Conservation (phyloP, 768 basidiomycete species). For the Boletus bicolor region DNA sequence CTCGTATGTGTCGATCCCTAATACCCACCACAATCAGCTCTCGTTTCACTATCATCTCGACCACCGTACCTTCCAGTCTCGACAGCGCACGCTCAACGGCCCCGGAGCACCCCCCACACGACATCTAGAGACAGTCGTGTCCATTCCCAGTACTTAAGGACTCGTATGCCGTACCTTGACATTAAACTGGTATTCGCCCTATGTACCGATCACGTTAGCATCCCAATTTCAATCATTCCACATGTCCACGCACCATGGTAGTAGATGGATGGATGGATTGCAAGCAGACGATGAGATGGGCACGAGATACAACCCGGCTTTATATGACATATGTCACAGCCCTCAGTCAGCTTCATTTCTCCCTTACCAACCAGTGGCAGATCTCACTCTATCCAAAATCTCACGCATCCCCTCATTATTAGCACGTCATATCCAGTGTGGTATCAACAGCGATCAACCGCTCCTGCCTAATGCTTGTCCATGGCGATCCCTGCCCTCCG, state of each 20-base stretch:
- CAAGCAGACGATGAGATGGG: neutral
- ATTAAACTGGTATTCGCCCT: conserved; percentile 63
- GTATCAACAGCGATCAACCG: neutral
- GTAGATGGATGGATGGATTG: neutral
- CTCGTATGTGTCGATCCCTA: conserved; percentile 38
- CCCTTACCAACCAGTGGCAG: neutral
- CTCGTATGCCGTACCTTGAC: conserved; percentile 58
- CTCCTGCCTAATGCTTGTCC: neutral
- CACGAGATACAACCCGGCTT: too few species aligned
- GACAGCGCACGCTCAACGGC: conserved; percentile 73
- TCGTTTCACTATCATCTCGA: neutral
- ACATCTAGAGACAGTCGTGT: conserved; percentile 55
- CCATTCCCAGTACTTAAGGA: neutral
- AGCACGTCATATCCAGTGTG: neutral
- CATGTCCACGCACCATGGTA: conserved; percentile 21
- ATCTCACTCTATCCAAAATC: conserved; percentile 5
- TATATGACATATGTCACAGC: too few species aligned
- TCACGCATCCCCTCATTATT: conserved; percentile 5
- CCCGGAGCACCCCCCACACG: conserved; percentile 82
- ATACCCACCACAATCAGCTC: neutral
- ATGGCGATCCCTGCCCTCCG: neutral
- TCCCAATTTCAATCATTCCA: neutral
- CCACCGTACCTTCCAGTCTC: conserved; percentile 46
- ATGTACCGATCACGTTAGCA: conserved; percentile 1
- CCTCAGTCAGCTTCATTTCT: too few species aligned